These are phyloP conservation scores for Zygnema cylindricum DNA, from an alignment of 139 green algal species.

Conservation along the genomic window DNA sequence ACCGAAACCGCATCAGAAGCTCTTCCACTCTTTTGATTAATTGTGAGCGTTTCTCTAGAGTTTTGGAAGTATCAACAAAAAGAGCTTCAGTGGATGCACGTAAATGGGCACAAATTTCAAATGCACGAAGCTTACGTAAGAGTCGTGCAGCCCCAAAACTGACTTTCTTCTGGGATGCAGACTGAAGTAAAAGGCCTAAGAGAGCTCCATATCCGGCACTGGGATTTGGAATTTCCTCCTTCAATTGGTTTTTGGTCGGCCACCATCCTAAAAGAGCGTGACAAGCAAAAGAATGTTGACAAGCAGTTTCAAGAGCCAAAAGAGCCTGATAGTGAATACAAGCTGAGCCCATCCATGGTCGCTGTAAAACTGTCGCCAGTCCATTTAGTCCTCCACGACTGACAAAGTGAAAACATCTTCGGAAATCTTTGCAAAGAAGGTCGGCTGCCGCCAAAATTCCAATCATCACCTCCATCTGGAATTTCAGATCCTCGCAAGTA, in stretches of 20 bases:
- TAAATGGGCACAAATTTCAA: background rate
- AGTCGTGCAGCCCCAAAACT: slow-evolving; percentile 4
- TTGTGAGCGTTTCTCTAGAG: background rate
- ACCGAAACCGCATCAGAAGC: background rate
- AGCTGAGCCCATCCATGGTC: background rate
- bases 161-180: background rate
- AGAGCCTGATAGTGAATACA: background rate
- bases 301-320: background rate
- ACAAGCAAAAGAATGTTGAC: background rate
- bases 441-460: background rate
- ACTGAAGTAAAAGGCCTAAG: background rate
- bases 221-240: background rate
- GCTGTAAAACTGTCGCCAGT: background rate
- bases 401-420: background rate
- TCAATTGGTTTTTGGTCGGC: background rate
- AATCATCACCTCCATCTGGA: background rate
- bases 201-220: slow-evolving; percentile 10
- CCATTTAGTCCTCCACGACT: background rate
- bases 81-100: background rate
- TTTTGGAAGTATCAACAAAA: background rate
- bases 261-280: slow-evolving; percentile 7
- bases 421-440: background rate
- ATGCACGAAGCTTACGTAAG: background rate
- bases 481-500: no score
- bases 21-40: background rate